These are phyloP conservation scores for Colletotrichum sp. DNA, from an alignment of 2,329 filamentous ascomycete genomes.

Conservation along the genomic window DNA sequence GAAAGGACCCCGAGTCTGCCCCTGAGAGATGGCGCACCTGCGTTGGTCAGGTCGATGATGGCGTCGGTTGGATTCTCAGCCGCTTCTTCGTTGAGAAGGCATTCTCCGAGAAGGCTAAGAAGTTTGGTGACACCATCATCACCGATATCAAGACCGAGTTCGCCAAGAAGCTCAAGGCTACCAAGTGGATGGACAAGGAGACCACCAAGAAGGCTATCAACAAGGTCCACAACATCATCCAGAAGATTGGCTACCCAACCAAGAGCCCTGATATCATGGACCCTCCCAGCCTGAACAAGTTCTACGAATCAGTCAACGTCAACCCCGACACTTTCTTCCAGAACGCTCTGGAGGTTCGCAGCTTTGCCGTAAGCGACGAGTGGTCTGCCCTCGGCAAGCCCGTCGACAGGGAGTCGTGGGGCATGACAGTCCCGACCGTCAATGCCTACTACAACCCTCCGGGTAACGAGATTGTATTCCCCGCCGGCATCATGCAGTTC, in stretches of 20 bases:
- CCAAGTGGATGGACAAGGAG: slow-evolving; percentile 69
- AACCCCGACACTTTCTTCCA: slow-evolving; percentile 58
- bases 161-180: slow-evolving; percentile 59
- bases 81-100: slow-evolving; percentile 74
- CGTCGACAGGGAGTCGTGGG: slow-evolving; percentile 65
- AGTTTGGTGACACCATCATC: slow-evolving; percentile 73
- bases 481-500: slow-evolving; percentile 72
- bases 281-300: slow-evolving; percentile 57
- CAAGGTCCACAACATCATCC: slow-evolving; percentile 70
- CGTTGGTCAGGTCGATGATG: slow-evolving; percentile 59
- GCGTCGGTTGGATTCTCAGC: slow-evolving; percentile 71
- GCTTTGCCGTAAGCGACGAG: slow-evolving; percentile 49
- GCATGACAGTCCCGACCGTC: slow-evolving; percentile 64
- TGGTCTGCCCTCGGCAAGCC: slow-evolving; percentile 67
- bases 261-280: slow-evolving; percentile 67
- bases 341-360: slow-evolving; percentile 59
- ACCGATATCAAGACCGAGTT: slow-evolving; percentile 73
- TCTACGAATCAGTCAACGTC: slow-evolving; percentile 60
- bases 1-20: slow-evolving; percentile 65
- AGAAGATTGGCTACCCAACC: slow-evolving; percentile 73
- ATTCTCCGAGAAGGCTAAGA: slow-evolving; percentile 70
- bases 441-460: slow-evolving; percentile 71
- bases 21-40: slow-evolving; percentile 73
- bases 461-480: slow-evolving; percentile 73
- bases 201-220: slow-evolving; percentile 64